Evolutionary conservation across 257 asterid species (phyloP).

Genomic region (Solanum dulcamara): DNA sequence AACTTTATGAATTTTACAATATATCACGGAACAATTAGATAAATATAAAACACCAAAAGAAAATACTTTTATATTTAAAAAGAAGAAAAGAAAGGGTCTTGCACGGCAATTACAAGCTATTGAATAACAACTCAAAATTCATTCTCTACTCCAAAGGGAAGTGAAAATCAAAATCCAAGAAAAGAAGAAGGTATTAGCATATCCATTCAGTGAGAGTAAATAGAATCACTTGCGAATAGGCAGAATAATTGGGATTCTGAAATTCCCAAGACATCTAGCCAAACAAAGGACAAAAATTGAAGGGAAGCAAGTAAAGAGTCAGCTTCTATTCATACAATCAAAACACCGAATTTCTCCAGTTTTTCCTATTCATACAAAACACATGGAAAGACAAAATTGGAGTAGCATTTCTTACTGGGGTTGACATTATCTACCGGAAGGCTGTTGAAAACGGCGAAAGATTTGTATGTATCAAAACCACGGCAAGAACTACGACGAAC

Average conservation of each 20-base stretch:
- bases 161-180: not conserved
- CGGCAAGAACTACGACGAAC: constrained; percentile 11
- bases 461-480: constrained; percentile 1
- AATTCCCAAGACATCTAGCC: not conserved
- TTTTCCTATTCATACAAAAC: not conserved
- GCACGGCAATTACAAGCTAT: not conserved
- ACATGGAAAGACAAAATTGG: not conserved
- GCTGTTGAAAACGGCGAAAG: constrained; percentile 15
- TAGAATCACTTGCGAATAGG: not conserved
- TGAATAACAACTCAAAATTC: not conserved
- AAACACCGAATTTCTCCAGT: not conserved
- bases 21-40: not conserved
- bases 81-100: not conserved
- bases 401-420: constrained; percentile 2
- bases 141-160: not conserved
- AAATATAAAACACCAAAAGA: not conserved
- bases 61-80: not conserved
- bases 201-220: not conserved
- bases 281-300: not conserved
- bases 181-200: not conserved
- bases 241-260: not conserved
- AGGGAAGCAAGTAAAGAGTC: not conserved
- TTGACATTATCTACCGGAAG: constrained; percentile 18
- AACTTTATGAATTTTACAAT: not conserved
- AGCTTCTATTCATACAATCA: not conserved